These are phyloP conservation scores for Pugionium cornutum DNA, from an alignment of 345 rosid species.

Conservation along the genomic window DNA sequence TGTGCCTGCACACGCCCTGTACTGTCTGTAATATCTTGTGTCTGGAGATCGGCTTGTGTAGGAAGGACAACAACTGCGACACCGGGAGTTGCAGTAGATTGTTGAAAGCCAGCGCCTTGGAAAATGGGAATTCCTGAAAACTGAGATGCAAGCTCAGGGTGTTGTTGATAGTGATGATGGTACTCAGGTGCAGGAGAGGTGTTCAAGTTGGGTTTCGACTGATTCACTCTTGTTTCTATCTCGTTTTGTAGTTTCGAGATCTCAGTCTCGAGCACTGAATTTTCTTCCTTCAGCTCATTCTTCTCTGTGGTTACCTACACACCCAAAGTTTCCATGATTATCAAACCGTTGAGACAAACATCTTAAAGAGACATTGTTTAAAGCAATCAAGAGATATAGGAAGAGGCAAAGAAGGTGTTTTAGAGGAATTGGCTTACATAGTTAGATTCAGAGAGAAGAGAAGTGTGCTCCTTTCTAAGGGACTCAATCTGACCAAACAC, in stretches of 20 bases:
- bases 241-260: slow-evolving; percentile 56
- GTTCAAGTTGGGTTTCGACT: slow-evolving; percentile 63
- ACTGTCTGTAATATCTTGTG: slow-evolving; percentile 39
- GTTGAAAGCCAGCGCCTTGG: slow-evolving; percentile 39
- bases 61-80: slow-evolving; percentile 74
- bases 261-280: slow-evolving; percentile 59
- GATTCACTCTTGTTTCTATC: slow-evolving; percentile 48
- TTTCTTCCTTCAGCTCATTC: slow-evolving; percentile 85
- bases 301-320: slow-evolving; percentile 73
- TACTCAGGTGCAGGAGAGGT: slow-evolving; percentile 49
- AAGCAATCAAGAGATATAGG: background rate
- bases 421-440: slow-evolving; percentile 53
- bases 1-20: slow-evolving; percentile 25
- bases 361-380: background rate
- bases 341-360: background rate
- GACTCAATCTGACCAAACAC: slow-evolving; percentile 65
- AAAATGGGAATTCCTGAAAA: slow-evolving; percentile 36
- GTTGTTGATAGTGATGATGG: slow-evolving; percentile 45
- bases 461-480: slow-evolving; percentile 67
- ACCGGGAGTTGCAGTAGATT: slow-evolving; percentile 38
- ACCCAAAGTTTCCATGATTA: background rate
- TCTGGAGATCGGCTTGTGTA: slow-evolving; percentile 48
- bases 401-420: no score
- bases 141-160: slow-evolving; percentile 37
- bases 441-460: slow-evolving; percentile 72